phyloP scores from a whole-genome alignment of 2,329 filamentous ascomycete genomes.

The Pseudogymnoascus sp. region DNA sequence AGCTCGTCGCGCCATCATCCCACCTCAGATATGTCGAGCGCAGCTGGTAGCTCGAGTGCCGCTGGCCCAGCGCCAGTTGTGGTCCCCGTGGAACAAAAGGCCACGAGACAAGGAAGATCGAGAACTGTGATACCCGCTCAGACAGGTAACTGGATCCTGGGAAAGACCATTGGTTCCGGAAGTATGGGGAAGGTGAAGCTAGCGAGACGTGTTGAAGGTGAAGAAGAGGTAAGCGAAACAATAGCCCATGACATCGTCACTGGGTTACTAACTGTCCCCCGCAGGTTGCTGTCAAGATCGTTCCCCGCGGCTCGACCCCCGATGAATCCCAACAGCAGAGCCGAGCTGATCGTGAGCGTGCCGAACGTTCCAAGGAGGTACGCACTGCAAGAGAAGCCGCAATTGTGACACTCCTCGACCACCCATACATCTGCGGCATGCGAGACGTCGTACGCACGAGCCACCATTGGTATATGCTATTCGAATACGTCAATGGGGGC shows the following conservation, averaged over 20 bases:
- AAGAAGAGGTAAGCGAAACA: slow-evolving; percentile 64
- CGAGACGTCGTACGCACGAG: slow-evolving; percentile 92
- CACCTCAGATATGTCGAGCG: slow-evolving; percentile 43
- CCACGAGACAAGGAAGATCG: slow-evolving; percentile 49
- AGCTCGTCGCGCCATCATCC: slow-evolving; percentile 35
- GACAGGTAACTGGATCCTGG: slow-evolving; percentile 88
- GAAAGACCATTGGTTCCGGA: slow-evolving; percentile 93
- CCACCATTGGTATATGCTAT: slow-evolving; percentile 99
- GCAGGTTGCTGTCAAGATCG: slow-evolving; percentile 94
- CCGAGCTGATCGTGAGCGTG: slow-evolving; percentile 72
- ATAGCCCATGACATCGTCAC: neutral
- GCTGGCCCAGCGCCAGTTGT: slow-evolving; percentile 47
- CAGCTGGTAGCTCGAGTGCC: slow-evolving; percentile 39
- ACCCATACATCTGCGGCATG: slow-evolving; percentile 94
- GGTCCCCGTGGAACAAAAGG: slow-evolving; percentile 43
- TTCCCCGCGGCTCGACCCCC: slow-evolving; percentile 82
- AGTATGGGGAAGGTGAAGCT: slow-evolving; percentile 99
- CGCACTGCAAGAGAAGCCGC: slow-evolving; percentile 91
- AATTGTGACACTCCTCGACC: slow-evolving; percentile 88
- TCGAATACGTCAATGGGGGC: slow-evolving; percentile 96
- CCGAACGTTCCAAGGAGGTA: slow-evolving; percentile 94
- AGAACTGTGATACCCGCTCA: slow-evolving; percentile 83
- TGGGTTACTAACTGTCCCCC: slow-evolving; percentile 21
- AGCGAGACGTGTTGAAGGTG: slow-evolving; percentile 80
- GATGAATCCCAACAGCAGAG: slow-evolving; percentile 65